These are phyloP conservation scores for Coemansia sp. DNA, from an alignment of 192 early-diverging fungal species.

Conservation along the genomic window DNA sequence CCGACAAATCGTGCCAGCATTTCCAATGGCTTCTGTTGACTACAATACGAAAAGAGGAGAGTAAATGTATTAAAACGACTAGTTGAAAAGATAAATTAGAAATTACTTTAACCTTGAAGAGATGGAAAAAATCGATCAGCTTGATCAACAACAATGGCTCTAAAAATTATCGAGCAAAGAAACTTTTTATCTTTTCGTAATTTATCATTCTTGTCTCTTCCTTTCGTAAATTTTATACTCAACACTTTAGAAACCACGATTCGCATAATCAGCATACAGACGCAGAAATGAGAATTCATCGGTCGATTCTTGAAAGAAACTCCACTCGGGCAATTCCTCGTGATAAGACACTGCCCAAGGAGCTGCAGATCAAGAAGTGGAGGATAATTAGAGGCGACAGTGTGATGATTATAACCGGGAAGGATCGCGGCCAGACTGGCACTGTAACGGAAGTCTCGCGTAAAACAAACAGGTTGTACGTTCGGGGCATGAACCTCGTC, in stretches of 20 bases:
- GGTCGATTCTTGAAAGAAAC: constrained; percentile 35
- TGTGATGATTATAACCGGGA: constrained; percentile 65
- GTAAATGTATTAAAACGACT: too few species aligned
- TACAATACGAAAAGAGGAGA: too few species aligned
- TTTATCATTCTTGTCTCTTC: neutral
- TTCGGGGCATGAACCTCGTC: constrained; percentile 60
- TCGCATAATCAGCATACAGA: neutral
- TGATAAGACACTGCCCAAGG: constrained; percentile 40
- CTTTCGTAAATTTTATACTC: neutral
- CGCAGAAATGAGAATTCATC: constrained; percentile 33
- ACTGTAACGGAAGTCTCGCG: constrained; percentile 61
- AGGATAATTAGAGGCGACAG: constrained; percentile 62
- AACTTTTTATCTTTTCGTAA: too few species aligned
- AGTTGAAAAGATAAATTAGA: too few species aligned
- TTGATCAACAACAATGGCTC: too few species aligned
- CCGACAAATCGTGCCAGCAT: too few species aligned
- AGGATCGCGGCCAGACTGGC: constrained; percentile 65
- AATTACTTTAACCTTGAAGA: too few species aligned
- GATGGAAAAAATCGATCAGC: too few species aligned
- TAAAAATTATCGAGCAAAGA: too few species aligned
- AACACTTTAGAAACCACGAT: neutral
- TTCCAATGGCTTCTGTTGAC: too few species aligned
- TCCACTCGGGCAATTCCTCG: constrained; percentile 31
- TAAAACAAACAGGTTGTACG: constrained; percentile 63
- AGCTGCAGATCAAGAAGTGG: constrained; percentile 59